phyloP scores from a whole-genome alignment of 2,329 filamentous ascomycete genomes.

The Pestalotiopsis sp. region DNA sequence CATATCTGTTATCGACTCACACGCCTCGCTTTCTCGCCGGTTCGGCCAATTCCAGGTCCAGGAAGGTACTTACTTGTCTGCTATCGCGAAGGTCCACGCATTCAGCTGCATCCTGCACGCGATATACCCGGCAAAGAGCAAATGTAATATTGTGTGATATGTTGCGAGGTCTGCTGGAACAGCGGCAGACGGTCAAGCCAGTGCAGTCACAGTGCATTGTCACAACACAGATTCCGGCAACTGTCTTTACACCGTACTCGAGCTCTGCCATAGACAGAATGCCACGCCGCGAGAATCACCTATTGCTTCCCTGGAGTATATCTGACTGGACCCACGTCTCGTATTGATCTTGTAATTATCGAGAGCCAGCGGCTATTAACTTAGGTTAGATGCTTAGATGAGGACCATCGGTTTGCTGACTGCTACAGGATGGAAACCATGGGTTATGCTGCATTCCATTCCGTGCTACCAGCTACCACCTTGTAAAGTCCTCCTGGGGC shows the following conservation, averaged over 20 bases:
- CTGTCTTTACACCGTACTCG: not conserved
- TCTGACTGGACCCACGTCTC: not conserved
- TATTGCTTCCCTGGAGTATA: not conserved
- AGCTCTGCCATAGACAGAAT: not conserved
- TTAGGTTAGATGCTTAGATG: too few species aligned
- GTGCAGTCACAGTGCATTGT: not conserved
- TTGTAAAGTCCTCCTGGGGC: not conserved
- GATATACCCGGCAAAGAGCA: not conserved
- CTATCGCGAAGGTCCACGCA: not conserved
- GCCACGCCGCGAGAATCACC: not conserved
- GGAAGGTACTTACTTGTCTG: not conserved
- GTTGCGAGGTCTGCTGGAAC: not conserved
- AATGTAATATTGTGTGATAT: not conserved
- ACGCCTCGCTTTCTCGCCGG: not conserved
- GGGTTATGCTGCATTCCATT: not conserved
- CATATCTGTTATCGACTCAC: not conserved
- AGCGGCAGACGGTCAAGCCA: not conserved
- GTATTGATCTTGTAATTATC: not conserved
- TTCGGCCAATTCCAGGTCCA: not conserved
- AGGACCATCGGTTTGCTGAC: not conserved
- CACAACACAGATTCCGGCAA: not conserved
- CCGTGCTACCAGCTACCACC: not conserved
- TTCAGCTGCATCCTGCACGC: not conserved
- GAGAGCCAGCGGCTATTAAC: not conserved
- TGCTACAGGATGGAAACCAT: not conserved